A percentile compares a stretch with the other conserved stretches of the same genome.
phyloP scores from a whole-genome alignment of 257 asterid genomes.

The Fraxinus anomala region DNA sequence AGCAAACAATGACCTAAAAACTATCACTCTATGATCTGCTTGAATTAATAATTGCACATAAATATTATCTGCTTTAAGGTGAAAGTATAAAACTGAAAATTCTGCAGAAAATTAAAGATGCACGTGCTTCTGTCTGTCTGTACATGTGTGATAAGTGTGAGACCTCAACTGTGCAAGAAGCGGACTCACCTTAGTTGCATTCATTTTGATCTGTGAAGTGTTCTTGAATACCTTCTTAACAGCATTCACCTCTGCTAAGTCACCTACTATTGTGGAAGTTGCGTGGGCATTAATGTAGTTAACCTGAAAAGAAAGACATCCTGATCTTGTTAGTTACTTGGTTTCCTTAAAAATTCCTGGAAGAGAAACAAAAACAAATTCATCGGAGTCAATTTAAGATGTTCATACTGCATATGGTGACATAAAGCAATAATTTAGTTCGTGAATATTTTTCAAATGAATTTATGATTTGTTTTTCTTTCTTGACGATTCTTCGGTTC shows the following conservation, averaged over 20 bases:
- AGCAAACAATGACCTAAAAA: neutral
- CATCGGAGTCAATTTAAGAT: neutral
- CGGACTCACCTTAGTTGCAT: slow-evolving; percentile 78
- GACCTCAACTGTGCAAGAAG: neutral
- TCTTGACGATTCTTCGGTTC: neutral
- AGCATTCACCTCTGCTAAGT: slow-evolving; percentile 61
- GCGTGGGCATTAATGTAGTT: slow-evolving; percentile 71
- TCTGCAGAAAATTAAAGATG: neutral
- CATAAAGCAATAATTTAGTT: neutral
- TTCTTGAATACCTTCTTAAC: slow-evolving; percentile 64
- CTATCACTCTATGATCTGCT: neutral
- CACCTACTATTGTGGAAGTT: slow-evolving; percentile 64
- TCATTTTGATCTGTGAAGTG: slow-evolving; percentile 61
- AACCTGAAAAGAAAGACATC: slow-evolving; percentile 47
- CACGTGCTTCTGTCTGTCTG: neutral
- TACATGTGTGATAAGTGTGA: neutral
- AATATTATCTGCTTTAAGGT: neutral
- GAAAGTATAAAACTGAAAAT: neutral
- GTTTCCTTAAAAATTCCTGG: neutral
- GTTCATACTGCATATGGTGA: neutral
- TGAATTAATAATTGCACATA: neutral
- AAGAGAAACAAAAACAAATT: neutral
- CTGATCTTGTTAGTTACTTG: slow-evolving; percentile 10
- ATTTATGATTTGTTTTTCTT: neutral
- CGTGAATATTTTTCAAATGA: neutral